A percentile compares a stretch with the other conserved stretches of the same genome.
These are phyloP conservation scores for Hypoxylon subgilvum DNA, from an alignment of 495 filamentous ascomycete species.

Conservation along the genomic window DNA sequence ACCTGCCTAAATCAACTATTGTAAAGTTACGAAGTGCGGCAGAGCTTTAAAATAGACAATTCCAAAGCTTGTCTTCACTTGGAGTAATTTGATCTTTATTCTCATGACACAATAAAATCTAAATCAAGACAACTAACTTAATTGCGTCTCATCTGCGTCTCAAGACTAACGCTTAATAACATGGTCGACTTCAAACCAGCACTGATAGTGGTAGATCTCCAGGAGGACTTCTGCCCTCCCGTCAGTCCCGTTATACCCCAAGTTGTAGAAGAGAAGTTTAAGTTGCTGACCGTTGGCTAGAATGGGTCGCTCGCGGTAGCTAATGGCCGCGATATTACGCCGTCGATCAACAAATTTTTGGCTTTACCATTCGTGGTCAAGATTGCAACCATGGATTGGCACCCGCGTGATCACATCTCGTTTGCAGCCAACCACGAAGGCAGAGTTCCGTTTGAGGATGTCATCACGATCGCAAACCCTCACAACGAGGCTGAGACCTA, in stretches of 20 bases:
- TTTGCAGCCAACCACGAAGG: slow-evolving; percentile 80
- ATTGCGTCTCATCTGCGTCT: no score
- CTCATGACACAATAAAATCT: no score
- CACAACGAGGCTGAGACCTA: slow-evolving; percentile 66
- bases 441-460: slow-evolving; percentile 70
- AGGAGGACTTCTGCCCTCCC: slow-evolving; percentile 96
- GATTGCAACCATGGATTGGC: slow-evolving; percentile 88
- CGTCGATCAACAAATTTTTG: slow-evolving; percentile 77
- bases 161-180: neutral
- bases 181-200: slow-evolving; percentile 48
- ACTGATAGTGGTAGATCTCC: slow-evolving; percentile 80
- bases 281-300: slow-evolving; percentile 49
- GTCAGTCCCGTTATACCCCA: slow-evolving; percentile 53
- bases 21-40: no score
- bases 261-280: neutral
- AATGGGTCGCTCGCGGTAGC: slow-evolving; percentile 81
- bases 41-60: no score
- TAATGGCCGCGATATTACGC: slow-evolving; percentile 70
- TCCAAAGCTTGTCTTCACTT: no score
- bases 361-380: slow-evolving; percentile 71
- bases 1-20: no score
- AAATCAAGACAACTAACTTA: no score
- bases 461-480: slow-evolving; percentile 70
- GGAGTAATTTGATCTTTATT: no score
- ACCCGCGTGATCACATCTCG: slow-evolving; percentile 84